Base-by-base conservation (phyloP, 345 rosid species). In the Nephelium lappaceum region DNA sequence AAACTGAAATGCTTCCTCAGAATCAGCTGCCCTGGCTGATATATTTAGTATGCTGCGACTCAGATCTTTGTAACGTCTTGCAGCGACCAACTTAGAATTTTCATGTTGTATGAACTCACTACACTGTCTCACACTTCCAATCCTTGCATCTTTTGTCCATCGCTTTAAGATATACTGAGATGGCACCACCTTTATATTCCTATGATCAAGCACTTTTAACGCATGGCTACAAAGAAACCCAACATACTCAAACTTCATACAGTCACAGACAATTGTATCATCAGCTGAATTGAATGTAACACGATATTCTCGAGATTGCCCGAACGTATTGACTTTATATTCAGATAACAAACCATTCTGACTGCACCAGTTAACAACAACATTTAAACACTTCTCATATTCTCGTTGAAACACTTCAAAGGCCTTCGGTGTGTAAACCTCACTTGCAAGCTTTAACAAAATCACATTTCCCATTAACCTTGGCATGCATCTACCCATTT, bases 151-250 rank as follows among this genome's bases (percentile, higher is more conserved):
- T 61, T 81, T 85, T 36, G 81, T 79, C 88, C 86, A 87, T 70
- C 87, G 81, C 72, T 81, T 84, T 71, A 79, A 72, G 11, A 88
- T 82, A 81, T 86, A 84, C 64, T 15, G 82, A 5, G 79, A 79
- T 8, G 84, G 89, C 11, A 81, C 60, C 76, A 84, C 81, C 69
- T 78, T 78, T 75, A 80, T 82, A 74, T 81, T 83, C 79, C 81
- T 73, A 43, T 78, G 53, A 70, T 82, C 86, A 51, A 86, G 78
- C 62, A 86, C 86, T 80, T 81, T 74, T 64, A 85, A 16, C 12
- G 78, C 82, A 85, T 83, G 85, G 24, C 81, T 47, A 68, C 88
- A 86, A 25, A 83, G 81, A 83, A 86, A 74, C 58, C 84, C 88
- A 39, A 84, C 83, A 77, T 64, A 79, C 73, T 81, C 83, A 71